Evolutionary conservation across 805 yeast genomes (phyloP).

Genomic region (Ogataea nakhonphanomensis): DNA sequence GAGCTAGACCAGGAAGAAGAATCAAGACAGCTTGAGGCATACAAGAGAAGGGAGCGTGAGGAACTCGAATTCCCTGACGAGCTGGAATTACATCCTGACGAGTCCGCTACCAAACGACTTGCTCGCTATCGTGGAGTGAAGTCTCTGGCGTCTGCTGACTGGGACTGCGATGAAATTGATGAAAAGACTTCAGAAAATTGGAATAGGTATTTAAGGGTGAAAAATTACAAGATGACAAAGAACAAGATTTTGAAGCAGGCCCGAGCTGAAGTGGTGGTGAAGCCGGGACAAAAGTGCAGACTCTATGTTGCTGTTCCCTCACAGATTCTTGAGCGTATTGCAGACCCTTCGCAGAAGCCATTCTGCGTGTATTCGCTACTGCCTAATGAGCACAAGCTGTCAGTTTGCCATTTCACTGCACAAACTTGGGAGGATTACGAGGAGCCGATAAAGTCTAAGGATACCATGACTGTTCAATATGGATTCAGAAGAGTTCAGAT

Average conservation of each 20-base stretch:
- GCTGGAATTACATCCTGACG: constrained; percentile 75
- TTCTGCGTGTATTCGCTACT: constrained; percentile 71
- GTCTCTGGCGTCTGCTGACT: constrained; percentile 70
- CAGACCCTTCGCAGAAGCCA: constrained; percentile 44
- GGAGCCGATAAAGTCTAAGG: constrained; percentile 81
- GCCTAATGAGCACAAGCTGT: constrained; percentile 81
- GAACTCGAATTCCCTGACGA: constrained; percentile 96
- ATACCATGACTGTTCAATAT: constrained; percentile 78
- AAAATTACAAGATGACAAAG: constrained; percentile 72
- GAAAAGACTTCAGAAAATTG: constrained; percentile 69
- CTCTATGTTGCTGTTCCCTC: constrained; percentile 59
- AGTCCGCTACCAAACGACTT: constrained; percentile 71
- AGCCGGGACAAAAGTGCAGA: constrained; percentile 63
- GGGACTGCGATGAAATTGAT: constrained; percentile 88
- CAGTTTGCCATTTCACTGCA: constrained; percentile 77
- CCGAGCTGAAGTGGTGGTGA: constrained; percentile 41
- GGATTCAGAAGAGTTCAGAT: constrained; percentile 88
- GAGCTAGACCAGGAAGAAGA: constrained; percentile 83
- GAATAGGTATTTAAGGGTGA: constrained; percentile 68
- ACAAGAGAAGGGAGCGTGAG: constrained; percentile 68
- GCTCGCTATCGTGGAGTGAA: constrained; percentile 83
- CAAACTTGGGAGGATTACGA: constrained; percentile 89
- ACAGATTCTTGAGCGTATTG: constrained; percentile 40
- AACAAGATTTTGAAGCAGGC: constrained; percentile 65
- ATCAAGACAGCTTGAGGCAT: constrained; percentile 66